Evolutionary conservation across 352 stramenopile species (phyloP).

Genomic region (Pythium graminicola): DNA sequence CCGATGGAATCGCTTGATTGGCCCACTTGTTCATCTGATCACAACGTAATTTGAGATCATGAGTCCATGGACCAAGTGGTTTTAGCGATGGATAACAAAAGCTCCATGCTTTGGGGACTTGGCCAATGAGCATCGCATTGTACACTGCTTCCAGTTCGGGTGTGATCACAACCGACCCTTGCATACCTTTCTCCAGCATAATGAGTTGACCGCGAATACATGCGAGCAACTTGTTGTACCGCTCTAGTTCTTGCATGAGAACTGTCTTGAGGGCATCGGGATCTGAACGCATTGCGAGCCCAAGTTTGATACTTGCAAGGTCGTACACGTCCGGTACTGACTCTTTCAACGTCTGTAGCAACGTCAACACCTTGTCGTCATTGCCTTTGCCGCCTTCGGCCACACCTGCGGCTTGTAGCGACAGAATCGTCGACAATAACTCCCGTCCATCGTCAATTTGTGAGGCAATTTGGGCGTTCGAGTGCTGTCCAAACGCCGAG

Average conservation of each 20-base stretch:
- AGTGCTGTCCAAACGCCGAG: slow-evolving; percentile 91
- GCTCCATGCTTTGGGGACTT: slow-evolving; percentile 87
- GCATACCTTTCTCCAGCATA: slow-evolving; percentile 87
- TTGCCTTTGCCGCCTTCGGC: slow-evolving; percentile 75
- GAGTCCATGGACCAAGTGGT: slow-evolving; percentile 88
- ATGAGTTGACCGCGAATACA: slow-evolving; percentile 74
- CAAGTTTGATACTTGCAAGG: slow-evolving; percentile 62
- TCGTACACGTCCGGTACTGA: slow-evolving; percentile 90
- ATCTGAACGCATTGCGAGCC: slow-evolving; percentile 64
- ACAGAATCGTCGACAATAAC: slow-evolving; percentile 87
- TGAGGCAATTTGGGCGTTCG: slow-evolving; percentile 93
- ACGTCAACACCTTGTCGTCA: slow-evolving; percentile 84
- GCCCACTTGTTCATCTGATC: slow-evolving; percentile 91
- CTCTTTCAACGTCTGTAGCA: slow-evolving; percentile 78
- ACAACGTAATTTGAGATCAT: slow-evolving; percentile 85
- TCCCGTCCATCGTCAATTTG: slow-evolving; percentile 92
- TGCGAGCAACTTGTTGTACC: slow-evolving; percentile 89
- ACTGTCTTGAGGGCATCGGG: slow-evolving; percentile 93
- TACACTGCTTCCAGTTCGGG: slow-evolving; percentile 92
- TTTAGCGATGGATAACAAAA: slow-evolving; percentile 95
- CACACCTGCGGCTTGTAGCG: slow-evolving; percentile 81
- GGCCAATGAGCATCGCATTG: slow-evolving; percentile 83
- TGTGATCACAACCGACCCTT: slow-evolving; percentile 94
- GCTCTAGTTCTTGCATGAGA: slow-evolving; percentile 92
- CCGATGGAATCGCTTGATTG: slow-evolving; percentile 66